Percentiles rank a stretch among this genome's conserved stretches.
phyloP scores from a whole-genome alignment of 2,329 filamentous ascomycete species.

The Scedosporium minutisporum region DNA sequence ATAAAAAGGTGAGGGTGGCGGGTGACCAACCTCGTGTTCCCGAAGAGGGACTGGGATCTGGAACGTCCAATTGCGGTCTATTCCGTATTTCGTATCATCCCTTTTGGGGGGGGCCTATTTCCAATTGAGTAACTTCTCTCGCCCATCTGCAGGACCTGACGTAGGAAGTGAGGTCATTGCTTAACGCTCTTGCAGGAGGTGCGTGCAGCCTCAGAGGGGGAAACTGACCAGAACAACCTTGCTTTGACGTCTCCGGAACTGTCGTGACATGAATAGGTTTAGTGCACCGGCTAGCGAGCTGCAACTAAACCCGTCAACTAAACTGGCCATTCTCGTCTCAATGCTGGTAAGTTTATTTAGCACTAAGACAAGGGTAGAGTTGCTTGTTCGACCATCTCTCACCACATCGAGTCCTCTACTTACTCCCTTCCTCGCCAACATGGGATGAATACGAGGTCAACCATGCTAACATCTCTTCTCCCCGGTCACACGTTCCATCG shows the following conservation, averaged over 20 bases:
- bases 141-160: background rate
- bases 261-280: no score
- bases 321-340: no score
- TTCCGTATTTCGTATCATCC: background rate
- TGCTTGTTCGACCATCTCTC: no score
- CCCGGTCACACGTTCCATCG: background rate
- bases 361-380: no score
- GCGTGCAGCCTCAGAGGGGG: background rate
- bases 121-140: background rate
- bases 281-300: no score
- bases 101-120: background rate
- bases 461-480: background rate
- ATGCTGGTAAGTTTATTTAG: no score
- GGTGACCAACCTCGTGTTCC: constrained; percentile 1
- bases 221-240: no score
- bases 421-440: background rate
- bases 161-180: background rate
- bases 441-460: background rate
- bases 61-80: background rate
- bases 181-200: background rate
- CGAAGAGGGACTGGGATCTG: background rate
- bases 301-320: no score
- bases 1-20: background rate
- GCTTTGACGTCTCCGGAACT: no score
- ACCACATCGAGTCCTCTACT: background rate